phyloP scores from a whole-genome alignment of 1,139 yeast genomes.

The Debaryomyces nepalensis region DNA sequence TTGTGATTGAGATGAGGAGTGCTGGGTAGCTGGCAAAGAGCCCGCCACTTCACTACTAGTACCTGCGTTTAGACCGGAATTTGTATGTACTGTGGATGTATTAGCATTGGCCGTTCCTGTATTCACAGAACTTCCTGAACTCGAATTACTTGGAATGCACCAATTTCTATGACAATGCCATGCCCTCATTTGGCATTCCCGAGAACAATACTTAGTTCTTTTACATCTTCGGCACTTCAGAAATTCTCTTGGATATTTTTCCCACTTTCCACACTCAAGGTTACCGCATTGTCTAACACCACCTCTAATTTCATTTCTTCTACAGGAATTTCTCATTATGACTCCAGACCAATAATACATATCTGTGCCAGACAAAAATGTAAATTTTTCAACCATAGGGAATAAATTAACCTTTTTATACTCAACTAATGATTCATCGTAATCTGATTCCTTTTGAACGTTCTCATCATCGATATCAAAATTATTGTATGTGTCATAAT shows the following conservation, averaged over 20 bases:
- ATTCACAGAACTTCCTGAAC: conserved; percentile 15
- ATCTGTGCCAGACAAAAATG: conserved; percentile 73
- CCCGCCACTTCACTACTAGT: conserved; percentile 1
- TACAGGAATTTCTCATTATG: conserved; percentile 92
- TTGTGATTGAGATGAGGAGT: conserved; percentile 10
- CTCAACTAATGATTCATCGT: conserved; percentile 54
- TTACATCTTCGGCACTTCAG: conserved; percentile 95
- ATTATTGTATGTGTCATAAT: conserved; percentile 62
- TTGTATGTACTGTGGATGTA: background rate
- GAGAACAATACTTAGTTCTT: conserved; percentile 91
- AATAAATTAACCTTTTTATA: conserved; percentile 71
- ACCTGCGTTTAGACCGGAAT: background rate
- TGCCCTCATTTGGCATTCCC: conserved; percentile 88
- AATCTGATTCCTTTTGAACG: conserved; percentile 41
- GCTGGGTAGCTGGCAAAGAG: conserved; percentile 7
- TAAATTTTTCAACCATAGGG: conserved; percentile 90
- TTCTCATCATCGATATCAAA: conserved; percentile 56
- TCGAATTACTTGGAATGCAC: conserved; percentile 66
- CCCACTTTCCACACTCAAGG: conserved; percentile 96
- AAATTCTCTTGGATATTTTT: conserved; percentile 83
- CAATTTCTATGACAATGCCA: conserved; percentile 95
- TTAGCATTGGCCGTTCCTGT: conserved; percentile 2
- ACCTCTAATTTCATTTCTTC: conserved; percentile 83
- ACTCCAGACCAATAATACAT: conserved; percentile 97
- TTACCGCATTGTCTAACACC: conserved; percentile 96